phyloP scores from a whole-genome alignment of 768 basidiomycete species.

The Udeniomyces megalosporus region DNA sequence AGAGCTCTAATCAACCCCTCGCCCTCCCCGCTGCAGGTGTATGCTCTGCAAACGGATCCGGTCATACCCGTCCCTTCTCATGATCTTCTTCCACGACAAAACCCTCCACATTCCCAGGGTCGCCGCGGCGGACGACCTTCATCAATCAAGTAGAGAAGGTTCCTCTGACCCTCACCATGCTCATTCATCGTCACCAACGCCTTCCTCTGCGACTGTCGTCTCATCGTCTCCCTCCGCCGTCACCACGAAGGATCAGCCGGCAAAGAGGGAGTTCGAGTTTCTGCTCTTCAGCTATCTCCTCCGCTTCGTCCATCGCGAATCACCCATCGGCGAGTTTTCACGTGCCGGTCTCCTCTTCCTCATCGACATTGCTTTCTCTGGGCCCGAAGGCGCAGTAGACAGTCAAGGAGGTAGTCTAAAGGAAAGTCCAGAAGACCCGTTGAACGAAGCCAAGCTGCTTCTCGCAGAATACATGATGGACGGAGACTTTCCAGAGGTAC shows the following conservation, averaged over 20 bases:
- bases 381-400: constrained; percentile 14
- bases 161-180: constrained; percentile 29
- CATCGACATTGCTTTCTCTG: constrained; percentile 36
- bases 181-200: constrained; percentile 33
- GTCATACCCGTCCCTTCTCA: constrained; percentile 70
- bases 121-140: too few relatives aligned
- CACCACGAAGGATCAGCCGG: too few relatives aligned
- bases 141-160: constrained; percentile 22
- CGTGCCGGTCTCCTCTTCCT: constrained; percentile 62
- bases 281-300: constrained; percentile 88
- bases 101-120: constrained; percentile 31
- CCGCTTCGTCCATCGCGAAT: constrained; percentile 86
- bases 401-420: constrained; percentile 8
- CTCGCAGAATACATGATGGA: constrained; percentile 86
- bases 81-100: constrained; percentile 96
- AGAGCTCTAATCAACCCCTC: too few relatives aligned
- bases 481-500: constrained; percentile 95
- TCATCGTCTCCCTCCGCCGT: constrained; percentile 22
- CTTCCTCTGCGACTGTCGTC: constrained; percentile 9
- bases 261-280: constrained; percentile 63
- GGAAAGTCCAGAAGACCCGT: constrained; percentile 42
- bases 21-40: too few relatives aligned
- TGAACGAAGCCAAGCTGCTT: constrained; percentile 68
- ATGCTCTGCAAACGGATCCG: constrained; percentile 83
- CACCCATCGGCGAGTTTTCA: constrained; percentile 81